Percentiles rank a stretch among this genome's conserved stretches.
Evolutionary conservation across 345 rosid species (phyloP).

Genomic region (Brassica napus): DNA sequence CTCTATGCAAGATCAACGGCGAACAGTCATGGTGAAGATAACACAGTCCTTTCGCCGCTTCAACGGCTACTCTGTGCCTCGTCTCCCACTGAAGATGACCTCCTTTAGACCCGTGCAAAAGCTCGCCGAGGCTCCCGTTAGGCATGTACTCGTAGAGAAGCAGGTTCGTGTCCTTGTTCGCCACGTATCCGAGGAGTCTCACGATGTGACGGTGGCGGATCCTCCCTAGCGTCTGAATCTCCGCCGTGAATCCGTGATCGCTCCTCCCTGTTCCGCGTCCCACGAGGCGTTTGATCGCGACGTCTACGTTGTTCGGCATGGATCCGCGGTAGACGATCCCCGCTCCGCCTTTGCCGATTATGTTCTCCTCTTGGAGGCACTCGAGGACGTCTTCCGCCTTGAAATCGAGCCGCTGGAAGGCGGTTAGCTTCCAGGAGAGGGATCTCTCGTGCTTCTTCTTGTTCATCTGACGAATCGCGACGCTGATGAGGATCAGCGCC

Average conservation of each 20-base stretch:
- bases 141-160: constrained; percentile 86
- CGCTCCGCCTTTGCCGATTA: constrained; percentile 94
- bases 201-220: constrained; percentile 89
- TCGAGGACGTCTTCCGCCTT: constrained; percentile 78
- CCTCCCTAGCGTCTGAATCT: constrained; percentile 64
- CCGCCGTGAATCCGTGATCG: background rate
- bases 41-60: constrained; percentile 83
- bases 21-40: constrained; percentile 95
- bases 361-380: constrained; percentile 81
- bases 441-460: constrained; percentile 53
- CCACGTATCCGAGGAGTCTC: constrained; percentile 70
- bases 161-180: constrained; percentile 84
- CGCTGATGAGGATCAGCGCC: constrained; percentile 43
- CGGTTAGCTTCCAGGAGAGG: constrained; percentile 75
- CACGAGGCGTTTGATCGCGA: constrained; percentile 74
- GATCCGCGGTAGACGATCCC: constrained; percentile 87
- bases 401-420: constrained; percentile 77
- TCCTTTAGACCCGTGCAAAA: constrained; percentile 82
- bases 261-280: constrained; percentile 36
- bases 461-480: constrained; percentile 48
- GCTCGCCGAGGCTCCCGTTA: constrained; percentile 87
- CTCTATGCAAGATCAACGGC: constrained; percentile 86
- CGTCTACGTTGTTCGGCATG: constrained; percentile 66
- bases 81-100: constrained; percentile 85
- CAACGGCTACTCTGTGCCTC: constrained; percentile 63